A percentile compares a stretch with the other conserved stretches of the same genome.
Evolutionary conservation across 371 early-diverging fungal species (phyloP).

Genomic region (Nematocida displodere): DNA sequence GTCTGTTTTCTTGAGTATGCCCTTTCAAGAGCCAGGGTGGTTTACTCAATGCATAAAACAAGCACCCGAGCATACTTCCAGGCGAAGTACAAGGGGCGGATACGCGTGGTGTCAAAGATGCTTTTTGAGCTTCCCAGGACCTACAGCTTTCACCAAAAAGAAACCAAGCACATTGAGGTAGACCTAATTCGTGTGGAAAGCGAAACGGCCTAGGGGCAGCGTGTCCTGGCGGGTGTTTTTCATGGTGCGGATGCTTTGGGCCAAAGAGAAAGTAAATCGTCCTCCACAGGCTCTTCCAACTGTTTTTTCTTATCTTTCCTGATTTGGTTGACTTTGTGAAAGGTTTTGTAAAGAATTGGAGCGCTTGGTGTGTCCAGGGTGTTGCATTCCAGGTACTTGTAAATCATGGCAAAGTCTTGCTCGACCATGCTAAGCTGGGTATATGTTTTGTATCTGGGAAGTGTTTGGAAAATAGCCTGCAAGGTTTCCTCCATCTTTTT

Average conservation of each 20-base stretch:
- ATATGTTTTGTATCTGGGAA: conserved; percentile 28
- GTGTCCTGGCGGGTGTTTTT: not conserved
- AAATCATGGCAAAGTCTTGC: conserved; percentile 41
- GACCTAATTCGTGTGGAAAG: conserved; percentile 53
- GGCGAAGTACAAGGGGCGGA: conserved; percentile 49
- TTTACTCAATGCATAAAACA: conserved; percentile 62
- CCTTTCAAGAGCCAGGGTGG: conserved; percentile 34
- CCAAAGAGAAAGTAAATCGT: conserved; percentile 1
- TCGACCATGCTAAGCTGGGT: conserved; percentile 21
- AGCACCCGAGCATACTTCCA: conserved; percentile 59
- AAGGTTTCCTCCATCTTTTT: conserved; percentile 3
- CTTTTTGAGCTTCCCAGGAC: conserved; percentile 58
- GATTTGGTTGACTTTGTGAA: conserved; percentile 33
- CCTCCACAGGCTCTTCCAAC: conserved; percentile 1
- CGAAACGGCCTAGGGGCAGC: not conserved
- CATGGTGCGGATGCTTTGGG: not conserved
- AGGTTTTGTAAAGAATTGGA: conserved; percentile 23
- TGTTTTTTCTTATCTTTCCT: conserved; percentile 18
- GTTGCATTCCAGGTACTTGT: conserved; percentile 35
- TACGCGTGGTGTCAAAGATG: conserved; percentile 55
- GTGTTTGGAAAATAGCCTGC: not conserved
- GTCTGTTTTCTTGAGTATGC: conserved; percentile 56
- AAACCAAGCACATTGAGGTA: conserved; percentile 52
- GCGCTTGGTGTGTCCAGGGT: conserved; percentile 15
- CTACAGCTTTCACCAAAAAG: conserved; percentile 62